These are phyloP conservation scores for Phytophthora rubi DNA, from an alignment of 352 stramenopile genomes.

Conservation along the genomic window DNA sequence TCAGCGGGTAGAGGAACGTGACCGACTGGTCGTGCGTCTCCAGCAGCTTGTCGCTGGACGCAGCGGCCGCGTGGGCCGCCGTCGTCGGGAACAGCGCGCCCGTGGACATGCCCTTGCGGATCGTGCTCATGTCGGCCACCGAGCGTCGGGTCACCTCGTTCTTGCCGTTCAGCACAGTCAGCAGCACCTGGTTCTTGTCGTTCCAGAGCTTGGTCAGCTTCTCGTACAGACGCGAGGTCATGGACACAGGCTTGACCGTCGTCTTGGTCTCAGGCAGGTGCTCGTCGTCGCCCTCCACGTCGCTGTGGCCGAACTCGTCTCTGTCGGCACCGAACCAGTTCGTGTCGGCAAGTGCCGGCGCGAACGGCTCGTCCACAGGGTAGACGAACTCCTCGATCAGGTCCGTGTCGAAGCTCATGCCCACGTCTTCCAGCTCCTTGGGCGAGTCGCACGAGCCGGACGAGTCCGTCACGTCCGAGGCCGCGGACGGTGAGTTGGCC, in stretches of 20 bases:
- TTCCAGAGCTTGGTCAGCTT: constrained; percentile 84
- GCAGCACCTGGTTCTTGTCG: constrained; percentile 87
- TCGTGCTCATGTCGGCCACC: constrained; percentile 84
- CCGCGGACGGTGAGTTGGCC: constrained; percentile 61
- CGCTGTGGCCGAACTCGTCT: constrained; percentile 66
- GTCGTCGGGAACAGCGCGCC: constrained; percentile 73
- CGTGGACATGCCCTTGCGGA: constrained; percentile 70
- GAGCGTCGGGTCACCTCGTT: constrained; percentile 75
- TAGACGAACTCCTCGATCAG: constrained; percentile 87
- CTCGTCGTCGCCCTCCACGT: constrained; percentile 60
- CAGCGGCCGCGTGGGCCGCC: constrained; percentile 31
- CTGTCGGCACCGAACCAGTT: constrained; percentile 68
- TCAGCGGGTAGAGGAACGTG: constrained; percentile 88
- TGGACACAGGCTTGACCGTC: constrained; percentile 50
- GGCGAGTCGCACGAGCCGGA: constrained; percentile 63
- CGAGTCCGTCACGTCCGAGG: constrained; percentile 77
- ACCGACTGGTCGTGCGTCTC: constrained; percentile 66
- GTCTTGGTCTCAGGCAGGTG: constrained; percentile 31
- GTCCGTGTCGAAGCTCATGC: constrained; percentile 64
- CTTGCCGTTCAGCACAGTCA: constrained; percentile 75
- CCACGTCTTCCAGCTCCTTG: constrained; percentile 51
- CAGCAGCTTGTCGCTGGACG: constrained; percentile 41
- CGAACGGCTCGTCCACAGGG: constrained; percentile 81
- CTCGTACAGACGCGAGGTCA: constrained; percentile 76
- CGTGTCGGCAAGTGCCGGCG: constrained; percentile 54